Evolutionary conservation across 2,329 filamentous ascomycete species (phyloP), one percentile per base, ranked within the genome.

Genomic region (Clonostachys sp.): DNA sequence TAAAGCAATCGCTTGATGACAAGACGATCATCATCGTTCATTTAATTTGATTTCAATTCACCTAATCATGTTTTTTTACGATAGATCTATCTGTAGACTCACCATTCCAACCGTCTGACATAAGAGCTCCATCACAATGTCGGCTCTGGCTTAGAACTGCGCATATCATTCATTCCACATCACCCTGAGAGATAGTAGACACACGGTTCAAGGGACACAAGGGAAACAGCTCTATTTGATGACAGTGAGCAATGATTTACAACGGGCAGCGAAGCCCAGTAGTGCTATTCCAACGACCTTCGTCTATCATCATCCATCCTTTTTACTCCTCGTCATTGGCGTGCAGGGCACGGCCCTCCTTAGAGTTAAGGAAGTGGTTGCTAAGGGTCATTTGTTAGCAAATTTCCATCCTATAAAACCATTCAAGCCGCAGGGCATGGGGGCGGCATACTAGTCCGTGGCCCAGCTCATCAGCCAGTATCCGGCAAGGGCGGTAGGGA

Each of bases 381-480:
- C 87, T 91, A 44, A 12, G 24, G 6, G 12, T 12, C 6, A 45
- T 59, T 49, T 2, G 20, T 20, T 30, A 14, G 13, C 16, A 16
- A 24, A 10, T 9, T 5, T 20, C 16, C 13, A 18, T 42, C 8
- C 17, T 8, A 30, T 30, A 30, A 10, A 9, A 10, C 24, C 24
- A 20, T 30, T 30, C 24, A 30, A 3, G 9, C 24, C 24, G 4
- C 24, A 30, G 8, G 5, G 24, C 8, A 10, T 14, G n/a, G 10
- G 36, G 33, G 36, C 16, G 12, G 33, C 84, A 60, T 81, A 97
- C 94, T 84, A 83, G 74, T 96, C 85, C 62, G 82, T 86, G 56
- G 94, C 92, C 94, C 94, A 99, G 66, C 87, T 73, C 86, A 97
- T 88, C 56, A 83, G 65, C 65, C 84, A 83, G 76, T 97, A 99